These are phyloP conservation scores for Suillus lakei DNA, from an alignment of 768 basidiomycete genomes.

Conservation along the genomic window DNA sequence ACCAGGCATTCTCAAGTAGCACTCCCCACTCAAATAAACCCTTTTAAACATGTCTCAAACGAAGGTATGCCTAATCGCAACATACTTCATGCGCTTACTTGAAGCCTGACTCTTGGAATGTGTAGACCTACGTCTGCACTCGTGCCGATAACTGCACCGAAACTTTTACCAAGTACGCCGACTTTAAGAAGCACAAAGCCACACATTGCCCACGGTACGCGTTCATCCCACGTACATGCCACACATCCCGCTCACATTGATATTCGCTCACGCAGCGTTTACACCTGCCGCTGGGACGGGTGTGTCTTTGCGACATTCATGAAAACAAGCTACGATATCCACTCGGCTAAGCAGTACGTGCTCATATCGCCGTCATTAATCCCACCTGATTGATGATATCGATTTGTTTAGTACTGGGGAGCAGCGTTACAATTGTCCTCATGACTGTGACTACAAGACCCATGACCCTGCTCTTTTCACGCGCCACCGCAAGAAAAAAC, in stretches of 20 bases:
- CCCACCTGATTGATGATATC: background rate
- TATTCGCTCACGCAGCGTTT: slow-evolving; percentile 17
- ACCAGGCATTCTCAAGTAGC: background rate
- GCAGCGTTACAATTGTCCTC: slow-evolving; percentile 7
- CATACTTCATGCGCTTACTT: background rate
- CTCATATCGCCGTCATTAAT: background rate
- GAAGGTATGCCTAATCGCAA: background rate
- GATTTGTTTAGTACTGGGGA: slow-evolving; percentile 28
- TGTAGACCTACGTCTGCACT: slow-evolving; percentile 20
- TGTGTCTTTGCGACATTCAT: slow-evolving; percentile 21
- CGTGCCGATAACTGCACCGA: slow-evolving; percentile 14
- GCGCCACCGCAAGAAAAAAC: slow-evolving; percentile 27
- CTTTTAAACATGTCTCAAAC: background rate
- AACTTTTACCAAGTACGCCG: slow-evolving; percentile 19
- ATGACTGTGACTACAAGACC: slow-evolving; percentile 23
- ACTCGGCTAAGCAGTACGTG: slow-evolving; percentile 24
- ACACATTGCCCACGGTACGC: slow-evolving; percentile 21
- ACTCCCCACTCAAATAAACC: background rate
- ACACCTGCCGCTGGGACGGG: slow-evolving; percentile 16
- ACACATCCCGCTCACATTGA: too few relatives aligned
- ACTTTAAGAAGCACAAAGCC: slow-evolving; percentile 28
- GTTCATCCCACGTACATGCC: background rate
- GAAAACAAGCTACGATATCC: slow-evolving; percentile 25
- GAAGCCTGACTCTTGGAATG: background rate
- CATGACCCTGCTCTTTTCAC: slow-evolving; percentile 29